These are phyloP conservation scores for Phellopilus nigrolimitatus DNA, from an alignment of 1,284 basidiomycete species.

Conservation along the genomic window DNA sequence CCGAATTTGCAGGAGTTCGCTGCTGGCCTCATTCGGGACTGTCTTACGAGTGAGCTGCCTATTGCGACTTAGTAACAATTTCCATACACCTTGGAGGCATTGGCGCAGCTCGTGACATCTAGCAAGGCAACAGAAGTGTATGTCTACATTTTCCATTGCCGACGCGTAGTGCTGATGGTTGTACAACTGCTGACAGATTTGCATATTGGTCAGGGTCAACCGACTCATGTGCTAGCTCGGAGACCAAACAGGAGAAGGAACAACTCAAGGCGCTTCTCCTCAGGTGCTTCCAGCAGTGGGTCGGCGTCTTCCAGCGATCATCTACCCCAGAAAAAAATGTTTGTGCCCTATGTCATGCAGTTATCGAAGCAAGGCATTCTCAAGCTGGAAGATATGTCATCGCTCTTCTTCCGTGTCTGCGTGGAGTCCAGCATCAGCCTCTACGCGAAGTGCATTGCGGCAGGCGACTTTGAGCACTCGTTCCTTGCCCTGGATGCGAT, in stretches of 20 bases:
- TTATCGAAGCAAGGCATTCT: conserved; percentile 95
- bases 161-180: conserved; percentile 26
- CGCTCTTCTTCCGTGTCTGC: conserved; percentile 98
- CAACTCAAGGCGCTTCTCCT: conserved; percentile 67
- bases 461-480: conserved; percentile 74
- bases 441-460: conserved; percentile 82
- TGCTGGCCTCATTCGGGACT: conserved; percentile 83
- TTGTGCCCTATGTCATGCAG: conserved; percentile 96
- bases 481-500: conserved; percentile 96
- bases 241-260: conserved; percentile 63
- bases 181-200: conserved; percentile 69
- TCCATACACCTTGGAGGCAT: conserved; percentile 73
- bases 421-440: conserved; percentile 91
- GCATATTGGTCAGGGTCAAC: conserved; percentile 50
- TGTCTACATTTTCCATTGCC: conserved; percentile 29
- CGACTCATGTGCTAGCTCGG: conserved; percentile 32
- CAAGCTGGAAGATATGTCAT: conserved; percentile 94
- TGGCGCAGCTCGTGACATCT: conserved; percentile 66
- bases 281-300: conserved; percentile 90
- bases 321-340: conserved; percentile 89
- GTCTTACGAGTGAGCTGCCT: conserved; percentile 74
- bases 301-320: conserved; percentile 89
- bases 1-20: conserved; percentile 80
- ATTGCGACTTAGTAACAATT: conserved; percentile 80
- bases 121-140: conserved; percentile 81